Conservation (phyloP, 208 protist genomes). For the Borovskyia barvae region DNA sequence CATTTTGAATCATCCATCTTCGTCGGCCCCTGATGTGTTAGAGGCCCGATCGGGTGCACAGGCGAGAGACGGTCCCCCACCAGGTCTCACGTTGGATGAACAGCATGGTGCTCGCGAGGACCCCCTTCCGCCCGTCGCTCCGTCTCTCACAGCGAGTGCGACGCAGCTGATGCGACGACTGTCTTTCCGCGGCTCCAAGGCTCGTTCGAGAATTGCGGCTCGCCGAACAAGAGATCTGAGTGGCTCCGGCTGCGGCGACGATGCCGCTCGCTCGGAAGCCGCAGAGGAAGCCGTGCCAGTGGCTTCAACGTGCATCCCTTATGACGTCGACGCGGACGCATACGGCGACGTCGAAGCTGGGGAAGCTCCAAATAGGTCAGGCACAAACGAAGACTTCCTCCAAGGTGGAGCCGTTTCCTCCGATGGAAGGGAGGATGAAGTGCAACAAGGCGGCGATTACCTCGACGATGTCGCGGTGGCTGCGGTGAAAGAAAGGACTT, state of each 20-base stretch:
- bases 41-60: too few relatives aligned
- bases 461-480: too few relatives aligned
- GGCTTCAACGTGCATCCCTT: too few relatives aligned
- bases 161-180: slow-evolving; percentile 24
- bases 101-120: too few relatives aligned
- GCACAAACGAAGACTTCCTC: neutral
- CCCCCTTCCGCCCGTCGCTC: too few relatives aligned
- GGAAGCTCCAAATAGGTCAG: neutral
- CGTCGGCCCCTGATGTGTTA: too few relatives aligned
- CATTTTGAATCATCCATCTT: too few relatives aligned
- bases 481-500: too few relatives aligned
- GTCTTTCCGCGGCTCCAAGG: slow-evolving; percentile 13
- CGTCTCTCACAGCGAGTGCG: slow-evolving; percentile 16
- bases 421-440: neutral
- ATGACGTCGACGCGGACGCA: slow-evolving; percentile 27
- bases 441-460: too few relatives aligned
- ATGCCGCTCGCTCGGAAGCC: neutral
- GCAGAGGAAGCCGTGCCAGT: too few relatives aligned
- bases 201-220: neutral
- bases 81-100: too few relatives aligned
- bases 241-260: neutral
- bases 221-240: neutral
- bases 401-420: neutral
- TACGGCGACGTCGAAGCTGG: slow-evolving; percentile 5
- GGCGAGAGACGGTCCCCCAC: too few relatives aligned